These are phyloP conservation scores for Agastache rugosa DNA, from an alignment of 257 asterid species.

Conservation along the genomic window DNA sequence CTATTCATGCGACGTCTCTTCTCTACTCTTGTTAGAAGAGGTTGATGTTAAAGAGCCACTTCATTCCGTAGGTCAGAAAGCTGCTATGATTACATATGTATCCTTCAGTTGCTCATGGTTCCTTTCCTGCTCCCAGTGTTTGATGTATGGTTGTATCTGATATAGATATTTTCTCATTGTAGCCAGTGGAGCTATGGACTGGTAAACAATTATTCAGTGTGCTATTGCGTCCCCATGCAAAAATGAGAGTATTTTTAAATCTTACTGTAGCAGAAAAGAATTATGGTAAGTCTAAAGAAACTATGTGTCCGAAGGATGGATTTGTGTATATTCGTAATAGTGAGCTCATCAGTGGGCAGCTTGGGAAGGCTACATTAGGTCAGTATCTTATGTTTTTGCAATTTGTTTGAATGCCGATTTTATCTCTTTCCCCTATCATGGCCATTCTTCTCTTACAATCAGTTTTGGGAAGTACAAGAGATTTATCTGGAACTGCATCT, in stretches of 20 bases:
- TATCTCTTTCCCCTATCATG: background rate
- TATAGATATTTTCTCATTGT: conserved; percentile 37
- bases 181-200: conserved; percentile 98
- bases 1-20: background rate
- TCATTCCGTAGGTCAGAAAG: conserved; percentile 14
- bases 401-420: conserved; percentile 12
- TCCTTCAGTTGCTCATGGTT: conserved; percentile 23
- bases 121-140: background rate
- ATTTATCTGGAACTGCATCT: conserved; percentile 12
- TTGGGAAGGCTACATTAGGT: conserved; percentile 98
- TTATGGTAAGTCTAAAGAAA: conserved; percentile 60
- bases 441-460: conserved; percentile 12
- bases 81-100: conserved; percentile 9
- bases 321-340: conserved; percentile 92
- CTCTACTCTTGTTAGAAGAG: conserved; percentile 26
- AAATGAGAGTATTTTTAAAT: conserved; percentile 79
- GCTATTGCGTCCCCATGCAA: conserved; percentile 78
- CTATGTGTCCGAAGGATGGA: conserved; percentile 90
- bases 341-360: conserved; percentile 93
- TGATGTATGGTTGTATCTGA: conserved; percentile 21
- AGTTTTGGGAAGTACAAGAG: background rate
- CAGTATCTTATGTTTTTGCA: conserved; percentile 38
- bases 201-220: conserved; percentile 88
- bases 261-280: conserved; percentile 82
- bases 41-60: conserved; percentile 27